Evolutionary conservation across 2,329 filamentous ascomycete genomes (phyloP), one percentile per base, ranked within the genome.

Genomic region (Pseudocercospora fijiensis): DNA sequence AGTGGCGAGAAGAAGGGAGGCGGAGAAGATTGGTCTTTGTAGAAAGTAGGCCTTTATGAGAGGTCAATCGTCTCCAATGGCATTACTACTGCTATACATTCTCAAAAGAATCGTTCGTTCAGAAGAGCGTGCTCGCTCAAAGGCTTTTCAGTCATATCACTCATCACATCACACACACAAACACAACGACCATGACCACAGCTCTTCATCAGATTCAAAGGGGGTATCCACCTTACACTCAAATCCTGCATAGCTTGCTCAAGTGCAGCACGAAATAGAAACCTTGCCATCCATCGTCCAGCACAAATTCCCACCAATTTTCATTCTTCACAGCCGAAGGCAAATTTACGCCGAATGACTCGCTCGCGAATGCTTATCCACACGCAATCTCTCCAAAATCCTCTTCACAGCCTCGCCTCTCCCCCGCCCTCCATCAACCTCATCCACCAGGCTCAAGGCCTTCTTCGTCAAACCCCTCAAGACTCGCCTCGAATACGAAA

Each of bases 401-500:
- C 57, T 51, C 57, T 66, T 66, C 45, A 71, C 64, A 2, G 75
- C 77, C 16, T 78, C 76, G 0, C 75, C 79, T 6, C 77, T 77
- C 10, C 75, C 77, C 45, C 69, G 69, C 4, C 70, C 70, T 9
- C 58, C 65, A 60, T 77, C 81, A 5, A 81, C 70, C 27, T 78
- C 77, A 8, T 76, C 74, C 2, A 84, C 77, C 57, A 81, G 73
- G 49, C 72, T 75, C 58, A 80, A 65, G 4, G 78, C 78, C 71
- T 80, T 81, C 30, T 72, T 75, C 52, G 76, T 76, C 69, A 83
- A 61, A 47, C 80, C 79, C n/a, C 74, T 65, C 61, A 83, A 76
- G 41, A 82, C 90, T 57, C 85, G 81, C 64, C 87, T 83, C 16
- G 90, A 94, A 76, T 98, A 97, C 59, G 88, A 88, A 75, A 99